A percentile compares a stretch with the other conserved stretches of the same genome.
Evolutionary conservation across 805 yeast species (phyloP).

Genomic region (Metschnikowia proteae): DNA sequence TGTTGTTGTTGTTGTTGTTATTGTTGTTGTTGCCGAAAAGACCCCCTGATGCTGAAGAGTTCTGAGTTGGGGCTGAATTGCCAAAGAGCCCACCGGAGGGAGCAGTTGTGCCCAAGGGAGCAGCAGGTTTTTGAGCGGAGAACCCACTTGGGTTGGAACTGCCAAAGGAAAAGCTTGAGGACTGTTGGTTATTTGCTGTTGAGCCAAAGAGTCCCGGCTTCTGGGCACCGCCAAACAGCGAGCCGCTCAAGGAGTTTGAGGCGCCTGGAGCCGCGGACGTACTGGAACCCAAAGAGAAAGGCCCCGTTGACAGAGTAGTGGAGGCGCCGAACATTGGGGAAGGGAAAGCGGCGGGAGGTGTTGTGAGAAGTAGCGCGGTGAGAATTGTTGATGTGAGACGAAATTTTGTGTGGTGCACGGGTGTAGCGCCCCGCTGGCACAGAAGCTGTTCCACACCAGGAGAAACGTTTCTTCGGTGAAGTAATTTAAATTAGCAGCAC

Average conservation of each 20-base stretch:
- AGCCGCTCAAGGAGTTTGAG: slow-evolving; percentile 6
- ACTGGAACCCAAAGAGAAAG: slow-evolving; percentile 11
- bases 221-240: slow-evolving; percentile 12
- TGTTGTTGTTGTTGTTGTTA: slow-evolving; percentile 18
- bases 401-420: slow-evolving; percentile 7
- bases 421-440: not conserved
- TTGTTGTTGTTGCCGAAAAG: slow-evolving; percentile 20
- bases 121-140: slow-evolving; percentile 12
- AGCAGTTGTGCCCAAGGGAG: slow-evolving; percentile 2
- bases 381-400: slow-evolving; percentile 4
- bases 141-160: slow-evolving; percentile 9
- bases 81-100: slow-evolving; percentile 12
- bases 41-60: slow-evolving; percentile 14
- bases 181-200: not conserved
- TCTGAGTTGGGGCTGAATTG: slow-evolving; percentile 2
- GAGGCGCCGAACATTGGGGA: slow-evolving; percentile 16
- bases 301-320: slow-evolving; percentile 4
- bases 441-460: not conserved
- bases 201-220: slow-evolving; percentile 14
- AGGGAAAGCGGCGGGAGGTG: not conserved
- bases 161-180: not conserved
- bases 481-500: no score
- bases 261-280: slow-evolving; percentile 6
- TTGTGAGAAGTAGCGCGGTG: slow-evolving; percentile 1
- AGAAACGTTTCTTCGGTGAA: not conserved